Conservation (phyloP, 352 stramenopile genomes). For the Globisporangium ultimum region DNA sequence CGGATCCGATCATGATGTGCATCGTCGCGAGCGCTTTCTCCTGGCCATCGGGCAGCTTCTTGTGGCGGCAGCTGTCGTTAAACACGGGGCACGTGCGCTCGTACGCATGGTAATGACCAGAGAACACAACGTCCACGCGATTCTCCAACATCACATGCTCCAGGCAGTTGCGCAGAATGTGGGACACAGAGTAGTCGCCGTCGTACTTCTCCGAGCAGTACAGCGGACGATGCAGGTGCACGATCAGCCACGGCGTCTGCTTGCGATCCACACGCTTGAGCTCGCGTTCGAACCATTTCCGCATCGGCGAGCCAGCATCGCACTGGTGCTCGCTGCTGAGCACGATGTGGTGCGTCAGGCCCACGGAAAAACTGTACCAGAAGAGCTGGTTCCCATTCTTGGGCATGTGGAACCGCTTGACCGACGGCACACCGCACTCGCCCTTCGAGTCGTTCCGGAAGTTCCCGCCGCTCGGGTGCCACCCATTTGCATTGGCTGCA, state of each 20-base stretch:
- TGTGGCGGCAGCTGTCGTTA: constrained; percentile 16
- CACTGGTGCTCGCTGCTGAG: constrained; percentile 31
- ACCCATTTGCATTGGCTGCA: constrained; percentile 21
- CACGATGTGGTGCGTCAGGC: constrained; percentile 25
- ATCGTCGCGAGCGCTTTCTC: constrained; percentile 20
- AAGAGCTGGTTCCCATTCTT: constrained; percentile 26
- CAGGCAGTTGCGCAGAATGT: constrained; percentile 16
- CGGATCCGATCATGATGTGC: constrained; percentile 47
- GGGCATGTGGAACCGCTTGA: constrained; percentile 55
- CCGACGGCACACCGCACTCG: constrained; percentile 66
- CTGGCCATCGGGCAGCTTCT: not conserved
- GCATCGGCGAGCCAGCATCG: constrained; percentile 10
- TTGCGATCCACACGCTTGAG: constrained; percentile 19
- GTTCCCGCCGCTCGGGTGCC: constrained; percentile 20
- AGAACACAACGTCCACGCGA: constrained; percentile 25
- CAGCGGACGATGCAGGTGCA: constrained; percentile 27
- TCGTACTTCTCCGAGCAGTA: constrained; percentile 24
- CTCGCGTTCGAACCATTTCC: constrained; percentile 24
- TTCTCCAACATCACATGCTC: constrained; percentile 21
- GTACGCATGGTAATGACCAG: constrained; percentile 27
- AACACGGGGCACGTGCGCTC: constrained; percentile 29
- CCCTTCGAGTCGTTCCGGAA: constrained; percentile 39
- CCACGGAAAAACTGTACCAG: constrained; percentile 27
- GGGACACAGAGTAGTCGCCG: constrained; percentile 11
- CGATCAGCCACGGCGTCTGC: constrained; percentile 23